Base-by-base conservation (phyloP, 2,329 filamentous ascomycete genomes). In the Phialemonium atrogriseum region DNA sequence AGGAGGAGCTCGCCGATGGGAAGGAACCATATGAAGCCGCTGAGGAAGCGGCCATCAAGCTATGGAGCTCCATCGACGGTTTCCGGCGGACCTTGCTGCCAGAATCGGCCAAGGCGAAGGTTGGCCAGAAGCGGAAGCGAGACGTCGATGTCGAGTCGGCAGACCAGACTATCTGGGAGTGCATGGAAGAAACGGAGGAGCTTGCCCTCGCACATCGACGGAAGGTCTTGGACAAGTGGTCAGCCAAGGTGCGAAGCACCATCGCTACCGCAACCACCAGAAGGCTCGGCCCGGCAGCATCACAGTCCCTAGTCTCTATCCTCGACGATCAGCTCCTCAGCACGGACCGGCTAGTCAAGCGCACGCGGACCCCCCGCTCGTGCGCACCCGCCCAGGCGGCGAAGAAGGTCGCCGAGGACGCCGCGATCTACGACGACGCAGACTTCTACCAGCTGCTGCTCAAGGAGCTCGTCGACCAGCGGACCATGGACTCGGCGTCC, bases 371-470 rank as follows among this genome's bases (percentile, higher is more conserved):
- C 0, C 80, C 84, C 10, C 76, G 84, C 13, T 87, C 83, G 2
- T 88, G 84, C 47, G 84, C 84, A 0, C 84, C 84, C 0, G 59
- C 74, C 0, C 84, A 89, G 46, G 69, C 70, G 1, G 67, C 68
- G 18, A 61, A 60, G 41, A 72, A 73, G 49, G 49, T 77, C 15
- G 57, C 61, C 8, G 70, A 80, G 43, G 77, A 79, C 47, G 53
- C 56, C 1, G 59, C 66, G 13, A 77, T 94, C 44, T 98, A 91
- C 62, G 89, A 96, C 52, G 91, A 98, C 47, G 85, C 84, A 9
- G 80, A 93, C 52, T 95, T 96, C 56, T 98, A 98, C 60, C 86
- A 94, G 54, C 65, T 91, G 10, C 72, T 98, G 3, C 74, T 98
- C 17, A 93, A 94, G 54, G 86, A 94, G 50, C 77, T 98, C 2